Evolutionary conservation across 768 basidiomycete species (phyloP), one percentile per base, ranked within the genome.

Genomic region (Trametes coccinea): DNA sequence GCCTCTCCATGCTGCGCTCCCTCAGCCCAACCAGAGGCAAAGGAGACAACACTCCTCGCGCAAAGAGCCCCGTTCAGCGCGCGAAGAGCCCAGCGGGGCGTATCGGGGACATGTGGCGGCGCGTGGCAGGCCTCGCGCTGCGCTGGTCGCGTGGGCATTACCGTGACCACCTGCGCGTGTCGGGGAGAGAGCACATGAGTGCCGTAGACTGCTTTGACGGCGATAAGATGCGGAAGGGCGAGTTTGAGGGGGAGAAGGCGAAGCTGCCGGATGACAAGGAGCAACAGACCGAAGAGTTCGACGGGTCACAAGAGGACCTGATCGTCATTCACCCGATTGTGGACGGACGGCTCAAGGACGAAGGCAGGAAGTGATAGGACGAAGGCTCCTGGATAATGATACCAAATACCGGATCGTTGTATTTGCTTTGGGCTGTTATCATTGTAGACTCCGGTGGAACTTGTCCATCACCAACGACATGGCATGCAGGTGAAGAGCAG

Each of bases 131-230:
- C 27, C 68, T 75, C 39, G 79, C 75, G 17, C 68, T 82, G 46
- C 77, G 76, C 29, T 81, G 77, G 73, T 84, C 82, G 41, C 75
- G 75, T 45, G 71, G 72, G 29, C 86, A 88, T 68, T 86, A 88
- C 70, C 76, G 74, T 64, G 78, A 85, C 55, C 78, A 86, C 52
- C 76, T 92, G 64, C 80, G 81, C 56, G 79, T 92, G 29, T 79
- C 84, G 10, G 76, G 78, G 39, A 78, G 81, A 43, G 90, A 93
- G 71, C 86, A 93, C 69, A 92, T 95, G 92, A 86, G 82, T 64
- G 70, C 68, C 6, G 85, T 95, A 0, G 93, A 96, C 71, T 81
- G 81, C 47, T 90, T 85, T 70, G 86, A 92, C 66, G 90, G 90
- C 5, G 66, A 68, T 30, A 66, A 48, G 56, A 58, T 64, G 57